A percentile compares a stretch with the other conserved stretches of the same genome.
These are phyloP conservation scores for Ajuga chamaepitys DNA, from an alignment of 257 asterid genomes.

Conservation along the genomic window DNA sequence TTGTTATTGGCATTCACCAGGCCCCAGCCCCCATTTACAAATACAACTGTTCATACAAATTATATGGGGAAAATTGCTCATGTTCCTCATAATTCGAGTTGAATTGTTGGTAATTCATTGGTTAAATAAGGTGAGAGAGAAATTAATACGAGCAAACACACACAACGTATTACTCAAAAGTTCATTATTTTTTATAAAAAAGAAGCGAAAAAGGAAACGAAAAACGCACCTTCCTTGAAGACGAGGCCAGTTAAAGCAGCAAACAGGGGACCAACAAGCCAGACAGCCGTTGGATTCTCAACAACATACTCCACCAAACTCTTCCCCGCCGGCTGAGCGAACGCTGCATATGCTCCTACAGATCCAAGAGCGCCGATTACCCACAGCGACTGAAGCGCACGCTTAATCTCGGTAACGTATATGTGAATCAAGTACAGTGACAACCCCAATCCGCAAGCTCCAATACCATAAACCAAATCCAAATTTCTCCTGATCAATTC, in stretches of 20 bases:
- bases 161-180: not conserved
- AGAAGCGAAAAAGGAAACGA: not conserved
- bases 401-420: constrained; percentile 87
- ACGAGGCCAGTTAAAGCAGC: constrained; percentile 92
- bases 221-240: constrained; percentile 73
- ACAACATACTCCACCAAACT: constrained; percentile 65
- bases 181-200: not conserved
- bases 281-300: constrained; percentile 63
- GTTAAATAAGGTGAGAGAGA: not conserved
- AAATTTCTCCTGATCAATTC: constrained; percentile 27
- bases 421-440: constrained; percentile 80
- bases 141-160: not conserved
- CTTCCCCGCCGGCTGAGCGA: constrained; percentile 66
- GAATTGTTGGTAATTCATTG: not conserved
- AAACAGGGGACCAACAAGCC: constrained; percentile 92
- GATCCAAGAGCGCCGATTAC: constrained; percentile 65
- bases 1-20: not conserved
- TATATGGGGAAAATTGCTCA: not conserved
- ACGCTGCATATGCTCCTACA: constrained; percentile 37
- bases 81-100: not conserved
- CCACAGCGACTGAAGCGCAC: constrained; percentile 82
- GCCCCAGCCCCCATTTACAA: not conserved
- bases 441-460: constrained; percentile 75
- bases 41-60: not conserved
- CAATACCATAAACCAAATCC: constrained; percentile 47